phyloP scores from a whole-genome alignment of 768 basidiomycete species.

The Mrakia gelida region DNA sequence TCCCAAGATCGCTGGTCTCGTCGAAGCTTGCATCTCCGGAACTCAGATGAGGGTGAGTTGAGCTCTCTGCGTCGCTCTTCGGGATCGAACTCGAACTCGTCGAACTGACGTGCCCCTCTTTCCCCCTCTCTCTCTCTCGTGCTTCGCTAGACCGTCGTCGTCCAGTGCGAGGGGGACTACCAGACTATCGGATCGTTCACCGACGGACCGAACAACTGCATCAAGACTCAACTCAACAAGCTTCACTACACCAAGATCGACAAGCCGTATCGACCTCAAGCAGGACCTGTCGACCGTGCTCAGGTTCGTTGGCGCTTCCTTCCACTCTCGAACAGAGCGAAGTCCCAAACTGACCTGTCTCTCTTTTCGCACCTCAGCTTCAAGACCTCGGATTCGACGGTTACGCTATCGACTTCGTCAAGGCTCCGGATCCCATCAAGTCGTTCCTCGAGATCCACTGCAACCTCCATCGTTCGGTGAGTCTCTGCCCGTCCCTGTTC shows the following conservation, averaged over 20 bases:
- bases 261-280: background rate
- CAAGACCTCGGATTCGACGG: constrained; percentile 65
- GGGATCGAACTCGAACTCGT: no score
- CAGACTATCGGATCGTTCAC: constrained; percentile 57
- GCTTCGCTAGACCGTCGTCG: constrained; percentile 67
- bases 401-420: constrained; percentile 74
- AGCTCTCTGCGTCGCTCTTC: no score
- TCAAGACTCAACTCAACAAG: constrained; percentile 13
- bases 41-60: constrained; percentile 60
- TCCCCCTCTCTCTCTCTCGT: no score
- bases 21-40: constrained; percentile 66
- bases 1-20: constrained; percentile 57
- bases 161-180: constrained; percentile 77
- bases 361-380: constrained; percentile 51
- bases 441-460: constrained; percentile 64
- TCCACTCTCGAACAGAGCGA: background rate
- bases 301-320: constrained; percentile 12
- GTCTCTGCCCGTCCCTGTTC: constrained; percentile 16
- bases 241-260: constrained; percentile 31
- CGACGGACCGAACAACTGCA: constrained; percentile 44
- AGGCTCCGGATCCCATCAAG: constrained; percentile 67
- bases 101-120: background rate
- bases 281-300: constrained; percentile 12
- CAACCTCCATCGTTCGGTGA: constrained; percentile 68
- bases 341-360: background rate